Percentiles rank a stretch among this genome's conserved stretches.
phyloP scores from a whole-genome alignment of 805 yeast genomes.

The Monosporozyma servazzii region DNA sequence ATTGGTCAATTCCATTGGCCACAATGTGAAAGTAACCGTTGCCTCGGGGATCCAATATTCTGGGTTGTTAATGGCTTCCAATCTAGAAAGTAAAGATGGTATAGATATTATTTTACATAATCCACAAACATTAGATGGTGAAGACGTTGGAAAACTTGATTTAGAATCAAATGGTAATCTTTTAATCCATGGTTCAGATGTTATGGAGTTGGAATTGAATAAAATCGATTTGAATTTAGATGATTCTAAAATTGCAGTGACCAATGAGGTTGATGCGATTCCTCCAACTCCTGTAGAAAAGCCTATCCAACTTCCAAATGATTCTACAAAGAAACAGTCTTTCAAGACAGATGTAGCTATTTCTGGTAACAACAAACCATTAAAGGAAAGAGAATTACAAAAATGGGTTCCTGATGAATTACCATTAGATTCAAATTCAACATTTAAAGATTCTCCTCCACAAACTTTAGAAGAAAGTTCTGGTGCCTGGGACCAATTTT shows the following conservation, averaged over 20 bases:
- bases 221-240: conserved; percentile 24
- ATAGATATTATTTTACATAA: conserved; percentile 47
- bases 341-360: conserved; percentile 87
- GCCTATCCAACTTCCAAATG: conserved; percentile 7
- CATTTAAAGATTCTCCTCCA: conserved; percentile 2
- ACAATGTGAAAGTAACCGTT: conserved; percentile 47
- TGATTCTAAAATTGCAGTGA: conserved; percentile 8
- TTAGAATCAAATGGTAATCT: conserved; percentile 18
- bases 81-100: conserved; percentile 35
- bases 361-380: conserved; percentile 36
- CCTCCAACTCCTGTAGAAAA: neutral
- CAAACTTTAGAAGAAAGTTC: conserved; percentile 32
- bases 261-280: neutral
- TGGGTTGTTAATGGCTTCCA: conserved; percentile 50
- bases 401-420: conserved; percentile 71
- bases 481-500: conserved; percentile 82
- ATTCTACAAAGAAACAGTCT: conserved; percentile 5
- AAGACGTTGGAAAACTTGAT: conserved; percentile 12
- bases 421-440: conserved; percentile 9
- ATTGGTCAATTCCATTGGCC: conserved; percentile 52
- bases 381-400: conserved; percentile 65
- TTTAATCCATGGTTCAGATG: conserved; percentile 28
- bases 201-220: conserved; percentile 34
- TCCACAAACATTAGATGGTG: conserved; percentile 34
- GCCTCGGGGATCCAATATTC: conserved; percentile 49